Evolutionary conservation across 2,329 filamentous ascomycete species (phyloP), one percentile per base, ranked within the genome.

Genomic region (Amesomyces nigricolor): DNA sequence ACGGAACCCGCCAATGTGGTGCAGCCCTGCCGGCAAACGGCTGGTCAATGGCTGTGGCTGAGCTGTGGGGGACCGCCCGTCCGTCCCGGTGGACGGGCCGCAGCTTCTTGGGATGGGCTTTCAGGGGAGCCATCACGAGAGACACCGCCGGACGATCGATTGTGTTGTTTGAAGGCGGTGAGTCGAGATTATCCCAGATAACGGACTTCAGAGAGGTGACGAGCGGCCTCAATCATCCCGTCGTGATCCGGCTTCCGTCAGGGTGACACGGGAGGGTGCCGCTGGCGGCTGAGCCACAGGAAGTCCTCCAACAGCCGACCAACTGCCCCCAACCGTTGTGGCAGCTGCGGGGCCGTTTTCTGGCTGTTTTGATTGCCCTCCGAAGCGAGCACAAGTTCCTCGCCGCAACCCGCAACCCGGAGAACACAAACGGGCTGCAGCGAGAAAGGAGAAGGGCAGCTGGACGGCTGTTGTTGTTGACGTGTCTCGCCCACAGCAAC

Each of bases 401-500:
- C n/a, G 22, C 53, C 26, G 48, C 47, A 37, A 47, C 3, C 10
- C 10, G 30, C 11, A 43, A 29, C 44, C 43, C 51, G 51, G 37
- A 48, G 35, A 17, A 45, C 45, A 46, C 22, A 30, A 44, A 50
- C 39, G 19, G 5, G 26, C 17, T 49, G 42, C 47, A 32, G 32
- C 45, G 19, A 9, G n/a, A 17, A 46, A 19, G 11, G 11, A n/a
- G 26, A 46, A 19, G 11, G 11, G 7, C 32, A 37, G 40, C 3
- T 37, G 11, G 45, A 45, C 44, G 50, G 40, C 42, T 37, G 26
- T 35, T 35, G 22, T 26, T 35, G 40, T 59, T 59, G 50, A 59
- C 54, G 57, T 59, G 57, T 57, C 47, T 10, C 17, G 26, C 35
- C 45, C 35, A 38, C 40, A 32, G 35, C 19, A 43, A 16, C 37